Evolutionary conservation across 2,329 filamentous ascomycete species (phyloP).

Genomic region (Monilinia vaccinii-corymbosi): DNA sequence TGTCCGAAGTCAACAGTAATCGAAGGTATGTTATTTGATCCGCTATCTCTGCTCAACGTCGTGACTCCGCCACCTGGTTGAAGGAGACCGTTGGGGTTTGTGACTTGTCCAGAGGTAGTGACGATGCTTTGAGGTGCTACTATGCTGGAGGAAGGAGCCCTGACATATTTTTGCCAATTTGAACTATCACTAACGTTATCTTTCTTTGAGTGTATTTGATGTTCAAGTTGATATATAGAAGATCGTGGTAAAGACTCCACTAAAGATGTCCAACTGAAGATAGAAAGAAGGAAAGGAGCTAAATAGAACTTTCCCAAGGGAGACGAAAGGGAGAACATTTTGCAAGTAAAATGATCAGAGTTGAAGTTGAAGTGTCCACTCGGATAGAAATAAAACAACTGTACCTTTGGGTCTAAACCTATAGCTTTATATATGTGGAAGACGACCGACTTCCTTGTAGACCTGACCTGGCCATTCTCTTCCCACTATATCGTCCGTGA

Average conservation of each 20-base stretch:
- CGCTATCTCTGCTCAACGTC: slow-evolving; percentile 25
- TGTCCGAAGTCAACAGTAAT: slow-evolving; percentile 43
- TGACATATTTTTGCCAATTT: slow-evolving; percentile 34
- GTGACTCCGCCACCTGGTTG: slow-evolving; percentile 25
- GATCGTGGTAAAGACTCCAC: neutral
- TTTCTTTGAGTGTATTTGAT: neutral
- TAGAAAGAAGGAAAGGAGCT: neutral
- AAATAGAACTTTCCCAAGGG: neutral
- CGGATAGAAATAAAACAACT: neutral
- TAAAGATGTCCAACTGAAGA: neutral
- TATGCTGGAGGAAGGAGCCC: slow-evolving; percentile 29
- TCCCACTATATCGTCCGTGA: neutral
- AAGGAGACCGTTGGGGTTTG: slow-evolving; percentile 32
- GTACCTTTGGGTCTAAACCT: neutral
- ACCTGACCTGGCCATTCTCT: neutral
- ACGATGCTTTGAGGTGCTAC: slow-evolving; percentile 31
- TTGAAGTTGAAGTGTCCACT: neutral
- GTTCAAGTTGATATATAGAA: neutral
- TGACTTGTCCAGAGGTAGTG: slow-evolving; percentile 32
- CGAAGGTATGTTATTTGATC: slow-evolving; percentile 25
- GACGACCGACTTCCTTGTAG: too few relatives aligned
- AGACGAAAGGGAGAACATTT: neutral
- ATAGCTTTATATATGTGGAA: slow-evolving; percentile 1
- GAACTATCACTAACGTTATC: neutral
- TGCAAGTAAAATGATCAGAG: neutral